Conservation (phyloP, 352 stramenopile genomes). For the Phytophthora hybrid region DNA sequence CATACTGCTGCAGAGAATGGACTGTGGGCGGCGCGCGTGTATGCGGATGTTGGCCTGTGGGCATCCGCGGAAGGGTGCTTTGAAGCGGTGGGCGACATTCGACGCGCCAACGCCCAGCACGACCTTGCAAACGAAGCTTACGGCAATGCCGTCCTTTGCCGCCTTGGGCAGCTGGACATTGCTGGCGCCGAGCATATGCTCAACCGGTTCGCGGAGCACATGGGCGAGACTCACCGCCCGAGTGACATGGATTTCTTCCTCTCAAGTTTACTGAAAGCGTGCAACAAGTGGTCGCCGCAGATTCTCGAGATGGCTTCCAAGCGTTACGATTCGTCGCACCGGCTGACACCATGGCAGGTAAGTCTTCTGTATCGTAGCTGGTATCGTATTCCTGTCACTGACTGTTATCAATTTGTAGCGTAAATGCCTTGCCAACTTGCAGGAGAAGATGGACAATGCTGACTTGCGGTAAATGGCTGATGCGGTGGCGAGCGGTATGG, state of each 20-base stretch:
- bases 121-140: conserved; percentile 64
- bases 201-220: conserved; percentile 45
- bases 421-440: conserved; percentile 63
- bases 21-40: conserved; percentile 56
- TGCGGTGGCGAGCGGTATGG: not conserved
- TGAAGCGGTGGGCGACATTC: conserved; percentile 59
- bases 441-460: conserved; percentile 53
- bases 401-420: conserved; percentile 37
- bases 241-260: conserved; percentile 71
- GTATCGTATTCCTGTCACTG: conserved; percentile 2
- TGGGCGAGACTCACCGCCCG: conserved; percentile 39
- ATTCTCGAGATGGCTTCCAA: conserved; percentile 60
- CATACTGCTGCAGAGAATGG: conserved; percentile 62
- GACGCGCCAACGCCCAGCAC: conserved; percentile 43
- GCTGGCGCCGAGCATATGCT: conserved; percentile 63
- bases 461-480: conserved; percentile 58
- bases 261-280: conserved; percentile 62
- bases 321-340: conserved; percentile 53
- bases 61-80: conserved; percentile 62
- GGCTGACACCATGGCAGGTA: conserved; percentile 76
- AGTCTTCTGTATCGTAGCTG: not conserved
- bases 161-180: conserved; percentile 65
- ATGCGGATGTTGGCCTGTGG: conserved; percentile 66
- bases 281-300: conserved; percentile 62
- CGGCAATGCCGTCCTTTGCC: conserved; percentile 66